Conservation (phyloP, 768 basidiomycete genomes). For the Chalciporus chontae region DNA sequence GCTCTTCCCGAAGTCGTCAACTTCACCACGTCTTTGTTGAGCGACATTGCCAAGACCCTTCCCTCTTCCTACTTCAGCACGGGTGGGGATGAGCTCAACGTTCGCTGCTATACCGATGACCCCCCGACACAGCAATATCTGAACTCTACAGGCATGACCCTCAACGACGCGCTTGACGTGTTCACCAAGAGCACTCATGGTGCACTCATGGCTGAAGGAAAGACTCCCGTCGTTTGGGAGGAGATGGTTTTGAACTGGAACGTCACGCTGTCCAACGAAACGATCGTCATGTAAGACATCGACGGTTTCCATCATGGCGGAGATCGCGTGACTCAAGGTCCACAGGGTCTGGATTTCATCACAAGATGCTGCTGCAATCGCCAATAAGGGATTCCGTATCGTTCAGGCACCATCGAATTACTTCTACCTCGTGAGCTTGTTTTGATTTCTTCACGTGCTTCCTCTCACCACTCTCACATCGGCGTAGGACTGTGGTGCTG, state of each 20-base stretch:
- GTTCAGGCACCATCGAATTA: slow-evolving; percentile 49
- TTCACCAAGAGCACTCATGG: slow-evolving; percentile 63
- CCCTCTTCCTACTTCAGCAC: slow-evolving; percentile 68
- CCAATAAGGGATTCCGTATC: slow-evolving; percentile 38
- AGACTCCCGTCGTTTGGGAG: slow-evolving; percentile 84
- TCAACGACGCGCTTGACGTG: slow-evolving; percentile 59
- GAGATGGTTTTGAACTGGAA: slow-evolving; percentile 47
- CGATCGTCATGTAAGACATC: slow-evolving; percentile 37
- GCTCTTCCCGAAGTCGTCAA: slow-evolving; percentile 55
- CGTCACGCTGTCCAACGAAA: slow-evolving; percentile 39
- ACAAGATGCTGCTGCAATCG: slow-evolving; percentile 36
- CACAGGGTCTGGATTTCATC: slow-evolving; percentile 47
- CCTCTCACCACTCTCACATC: neutral
- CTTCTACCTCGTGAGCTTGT: slow-evolving; percentile 44
- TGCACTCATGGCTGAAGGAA: slow-evolving; percentile 51
- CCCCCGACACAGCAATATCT: slow-evolving; percentile 54
- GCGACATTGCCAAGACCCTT: slow-evolving; percentile 47
- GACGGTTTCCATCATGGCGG: neutral
- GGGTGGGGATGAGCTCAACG: slow-evolving; percentile 81
- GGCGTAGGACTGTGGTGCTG: slow-evolving; percentile 43
- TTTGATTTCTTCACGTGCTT: neutral
- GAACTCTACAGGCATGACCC: slow-evolving; percentile 44
- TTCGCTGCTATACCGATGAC: slow-evolving; percentile 63
- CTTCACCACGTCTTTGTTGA: slow-evolving; percentile 56
- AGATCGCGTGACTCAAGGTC: neutral